Conservation (phyloP, 129 eudicot species). For the Artemisia argyi region DNA sequence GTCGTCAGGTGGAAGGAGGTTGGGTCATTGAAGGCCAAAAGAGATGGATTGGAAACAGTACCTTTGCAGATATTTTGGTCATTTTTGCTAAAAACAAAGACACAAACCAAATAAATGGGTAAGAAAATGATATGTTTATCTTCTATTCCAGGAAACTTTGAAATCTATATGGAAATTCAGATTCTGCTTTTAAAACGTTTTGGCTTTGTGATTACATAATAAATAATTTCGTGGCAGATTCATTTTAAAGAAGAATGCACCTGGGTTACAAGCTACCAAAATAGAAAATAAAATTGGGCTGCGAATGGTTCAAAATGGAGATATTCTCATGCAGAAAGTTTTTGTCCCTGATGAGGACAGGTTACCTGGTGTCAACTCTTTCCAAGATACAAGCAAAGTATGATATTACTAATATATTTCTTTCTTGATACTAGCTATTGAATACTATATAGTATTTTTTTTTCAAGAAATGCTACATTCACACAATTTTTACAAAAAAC, state of each 20-base stretch:
- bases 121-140: slow-evolving; percentile 12
- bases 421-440: background rate
- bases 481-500: too few relatives aligned
- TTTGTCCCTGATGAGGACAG: slow-evolving; percentile 95
- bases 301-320: slow-evolving; percentile 96
- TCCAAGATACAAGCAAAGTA: slow-evolving; percentile 97
- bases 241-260: slow-evolving; percentile 74
- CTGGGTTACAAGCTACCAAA: slow-evolving; percentile 85
- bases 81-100: slow-evolving; percentile 83
- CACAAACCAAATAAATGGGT: slow-evolving; percentile 95
- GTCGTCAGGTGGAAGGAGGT: slow-evolving; percentile 87
- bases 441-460: too few relatives aligned
- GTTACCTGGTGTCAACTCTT: slow-evolving; percentile 91
- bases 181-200: too few relatives aligned
- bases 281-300: slow-evolving; percentile 91
- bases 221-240: slow-evolving; percentile 46
- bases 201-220: background rate
- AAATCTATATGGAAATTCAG: too few relatives aligned
- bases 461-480: too few relatives aligned
- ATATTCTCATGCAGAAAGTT: slow-evolving; percentile 69
- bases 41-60: slow-evolving; percentile 99
- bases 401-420: background rate
- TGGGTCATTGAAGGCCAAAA: slow-evolving; percentile 98
- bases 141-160: too few relatives aligned
- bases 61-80: slow-evolving; percentile 91